Base-by-base conservation (phyloP, 768 basidiomycete species). In the Auricularia sp. region DNA sequence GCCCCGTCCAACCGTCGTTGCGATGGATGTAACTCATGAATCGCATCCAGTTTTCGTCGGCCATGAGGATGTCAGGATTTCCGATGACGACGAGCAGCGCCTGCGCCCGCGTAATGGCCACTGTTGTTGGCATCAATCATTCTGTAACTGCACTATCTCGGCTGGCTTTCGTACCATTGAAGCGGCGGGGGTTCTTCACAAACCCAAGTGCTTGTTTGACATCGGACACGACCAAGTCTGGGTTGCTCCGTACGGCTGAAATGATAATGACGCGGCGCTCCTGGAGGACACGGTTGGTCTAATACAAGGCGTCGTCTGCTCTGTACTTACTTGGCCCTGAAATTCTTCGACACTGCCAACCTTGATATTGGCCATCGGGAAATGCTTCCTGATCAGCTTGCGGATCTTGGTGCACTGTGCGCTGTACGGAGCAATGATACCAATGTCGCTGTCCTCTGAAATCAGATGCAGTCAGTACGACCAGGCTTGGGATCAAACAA, bases 271-370 rank as follows among this genome's bases (percentile, higher is more conserved):
- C 73, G 4, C 72, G 71, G 65, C 67, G 35, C 62, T 81, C 39
- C 39, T 42, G 13, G 8, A 14, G 7, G 39, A 8, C 39, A 0
- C 29, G 29, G 29, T 29, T 29, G 0, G 29, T 29, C 0, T 29
- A 0, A 29, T 29, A 29, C 29, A 29, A 29, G 29, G 29, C 29
- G 0, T 29, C 29, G 0, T 29, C 29, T 29, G 29, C 2, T 2
- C 2, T 29, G 29, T 42, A 42, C 39, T 7, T 0, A 42, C 83
- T 73, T 85, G 83, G 7, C 85, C 86, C 70, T 87, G 86, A 73
- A 85, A 86, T 65, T 85, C 84, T 68, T 87, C 86, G 0, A 85
- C 85, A 21, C 82, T 84, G 18, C 85, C 86, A 16, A 88, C 82
- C 68, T 86, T 86, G 63, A 86, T 75, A 2, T 68, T 70, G 0